Evolutionary conservation across 257 asterid species (phyloP).

Genomic region (Solanum sejunctum): DNA sequence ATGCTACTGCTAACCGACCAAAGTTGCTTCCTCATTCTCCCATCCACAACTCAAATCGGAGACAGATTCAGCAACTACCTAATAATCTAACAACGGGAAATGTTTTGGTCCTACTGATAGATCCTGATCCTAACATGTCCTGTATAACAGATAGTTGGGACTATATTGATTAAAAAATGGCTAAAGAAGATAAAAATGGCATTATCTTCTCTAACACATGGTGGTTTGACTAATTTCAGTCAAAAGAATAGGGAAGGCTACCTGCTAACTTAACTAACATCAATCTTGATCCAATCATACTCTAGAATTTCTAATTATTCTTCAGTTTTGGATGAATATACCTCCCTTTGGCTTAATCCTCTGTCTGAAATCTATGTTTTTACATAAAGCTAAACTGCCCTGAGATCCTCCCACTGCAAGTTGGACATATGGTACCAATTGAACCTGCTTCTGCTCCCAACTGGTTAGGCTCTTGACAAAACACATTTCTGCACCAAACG

Average conservation of each 20-base stretch:
- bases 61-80: background rate
- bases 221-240: background rate
- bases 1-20: background rate
- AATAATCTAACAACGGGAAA: background rate
- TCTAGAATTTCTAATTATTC: background rate
- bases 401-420: constrained; percentile 35
- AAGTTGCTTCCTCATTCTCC: background rate
- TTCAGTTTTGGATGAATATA: background rate
- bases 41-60: background rate
- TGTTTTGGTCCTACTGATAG: background rate
- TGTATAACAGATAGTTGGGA: background rate
- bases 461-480: constrained; percentile 35
- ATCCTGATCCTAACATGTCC: background rate
- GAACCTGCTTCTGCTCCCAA: constrained; percentile 40
- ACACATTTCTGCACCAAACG: constrained; percentile 61
- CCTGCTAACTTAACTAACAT: background rate
- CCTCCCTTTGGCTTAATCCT: background rate
- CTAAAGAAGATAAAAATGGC: background rate
- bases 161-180: background rate
- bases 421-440: constrained; percentile 53
- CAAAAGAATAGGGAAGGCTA: background rate
- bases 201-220: background rate
- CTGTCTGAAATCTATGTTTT: background rate
- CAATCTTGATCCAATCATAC: background rate
- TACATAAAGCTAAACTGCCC: constrained; percentile 4